Base-by-base conservation (phyloP, 2,329 filamentous ascomycete species). In the Aspergillus phoenicis region DNA sequence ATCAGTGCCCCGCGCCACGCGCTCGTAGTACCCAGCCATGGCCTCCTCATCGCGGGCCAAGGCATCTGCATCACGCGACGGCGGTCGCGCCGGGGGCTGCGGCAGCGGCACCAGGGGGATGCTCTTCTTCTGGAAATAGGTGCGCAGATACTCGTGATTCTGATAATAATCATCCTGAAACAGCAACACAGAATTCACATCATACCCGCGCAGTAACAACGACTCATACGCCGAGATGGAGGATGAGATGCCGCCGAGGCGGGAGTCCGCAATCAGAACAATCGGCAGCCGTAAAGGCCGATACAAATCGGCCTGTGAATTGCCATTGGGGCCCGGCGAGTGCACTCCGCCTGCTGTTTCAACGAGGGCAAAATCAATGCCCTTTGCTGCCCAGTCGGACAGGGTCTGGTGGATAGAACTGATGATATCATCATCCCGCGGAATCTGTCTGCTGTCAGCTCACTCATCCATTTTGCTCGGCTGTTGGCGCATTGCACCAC, bases 281-380 rank as follows among this genome's bases (percentile, higher is more conserved):
- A 89, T 84, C 0, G 92, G 91, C 1, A 90, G 76, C n/a, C 91
- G 83, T 1, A 96, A 76, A 0, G 90, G 87, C 20, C 88, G 81
- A 71, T 93, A 95, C 1, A 93, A 77, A 69, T 96, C 91, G 2
- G 88, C 91, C 71, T 96, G 91, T 0, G 89, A 87, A 1, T 83
- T 89, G 8, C 91, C 90, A 38, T 89, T 91, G 0, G 91, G 91
- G 0, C 85, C 85, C 0, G 91, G 91, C 0, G 91, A 94, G 63
- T 94, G 87, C 0, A 94, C 89, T 0, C 91, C 91, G 0, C 91
- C 91, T 1, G 91, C 91, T 1, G 91, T 95, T 73, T 96, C 91
- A 49, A 95, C 80, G 51, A 96, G 83, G 1, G 90, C 78, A 75
- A 88, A 86, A n/a, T 84, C 84, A 49, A 79, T 66, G 54, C 69